Base-by-base conservation (phyloP, 2,329 filamentous ascomycete species). In the Trichophyton benhamiae region DNA sequence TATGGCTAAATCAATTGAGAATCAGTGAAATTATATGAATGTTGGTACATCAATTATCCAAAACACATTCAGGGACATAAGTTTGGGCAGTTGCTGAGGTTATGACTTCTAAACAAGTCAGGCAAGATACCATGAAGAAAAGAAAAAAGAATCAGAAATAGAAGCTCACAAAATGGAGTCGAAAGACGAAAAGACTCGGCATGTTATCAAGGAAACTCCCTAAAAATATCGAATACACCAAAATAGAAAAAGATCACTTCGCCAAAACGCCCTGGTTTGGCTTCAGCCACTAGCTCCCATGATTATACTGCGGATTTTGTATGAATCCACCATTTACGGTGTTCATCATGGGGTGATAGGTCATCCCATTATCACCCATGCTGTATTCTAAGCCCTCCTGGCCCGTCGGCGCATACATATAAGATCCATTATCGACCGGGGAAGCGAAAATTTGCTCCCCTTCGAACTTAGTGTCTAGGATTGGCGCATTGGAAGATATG, bases 341-440 rank as follows among this genome's bases (percentile, higher is more conserved):
- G 17, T n/a, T 42, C 41, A 58, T 58, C 9, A 58, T 17, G 30
- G 55, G 36, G 17, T 38, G 33, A 13, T 58, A 58, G 8, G 30
- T 13, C 53, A 57, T 57, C 27, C 30, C 53, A 8, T 17, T 27
- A 57, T 20, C 36, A 15, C 17, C 38, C 41, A 33, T 25, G 36
- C 13, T 30, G 22, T 58, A 58, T 25, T 33, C 41, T 17, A 58
- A 42, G 2, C 13, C 7, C 36, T 25, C 36, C 22, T 41, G 33
- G 30, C 17, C 33, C 7, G 27, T 22, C 17, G 27, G 11, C 11
- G 55, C 17, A 25, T 58, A 58, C 36, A 58, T 58, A 11, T 42
- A 58, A 33, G 33, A 11, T 25, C 33, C 44, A 27, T 59, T 59
- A 49, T 59, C 58, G 3, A 59, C 44, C 22, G 58, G 58, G 30